Conservation (phyloP, 768 basidiomycete genomes). For the Lentinula raphanica region DNA sequence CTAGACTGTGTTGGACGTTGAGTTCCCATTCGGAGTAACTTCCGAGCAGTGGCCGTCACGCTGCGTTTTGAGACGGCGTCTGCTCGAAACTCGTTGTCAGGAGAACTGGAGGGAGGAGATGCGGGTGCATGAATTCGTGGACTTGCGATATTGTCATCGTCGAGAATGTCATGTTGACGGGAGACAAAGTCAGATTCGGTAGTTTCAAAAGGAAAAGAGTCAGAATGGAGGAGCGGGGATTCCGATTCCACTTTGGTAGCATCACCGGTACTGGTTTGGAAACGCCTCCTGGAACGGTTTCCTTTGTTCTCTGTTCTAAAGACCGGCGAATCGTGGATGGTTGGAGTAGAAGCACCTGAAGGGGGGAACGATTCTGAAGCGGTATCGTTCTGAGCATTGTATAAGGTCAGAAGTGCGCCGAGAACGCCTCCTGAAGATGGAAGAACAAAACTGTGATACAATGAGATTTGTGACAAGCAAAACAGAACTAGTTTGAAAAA, state of each 20-base stretch:
- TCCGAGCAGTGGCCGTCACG: neutral
- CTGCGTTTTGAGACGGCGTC: neutral
- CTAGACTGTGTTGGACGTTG: constrained; percentile 30
- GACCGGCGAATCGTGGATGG: neutral
- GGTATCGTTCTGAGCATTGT: neutral
- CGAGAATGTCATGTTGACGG: neutral
- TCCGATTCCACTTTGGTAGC: neutral
- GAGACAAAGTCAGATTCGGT: neutral
- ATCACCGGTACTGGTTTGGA: neutral
- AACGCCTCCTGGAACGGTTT: neutral
- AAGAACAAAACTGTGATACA: neutral
- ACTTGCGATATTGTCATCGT: neutral
- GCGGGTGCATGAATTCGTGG: neutral
- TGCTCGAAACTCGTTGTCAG: neutral
- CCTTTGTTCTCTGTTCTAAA: constrained; percentile 5
- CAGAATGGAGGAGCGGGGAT: neutral
- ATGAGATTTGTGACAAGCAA: neutral
- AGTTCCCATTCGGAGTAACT: neutral
- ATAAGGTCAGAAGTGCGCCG: constrained; percentile 4
- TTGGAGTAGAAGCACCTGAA: neutral
- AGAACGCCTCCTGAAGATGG: constrained; percentile 3
- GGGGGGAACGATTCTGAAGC: neutral
- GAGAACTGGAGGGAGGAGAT: neutral
- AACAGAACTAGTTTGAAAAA: neutral
- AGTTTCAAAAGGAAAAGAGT: neutral